phyloP scores from a whole-genome alignment of 805 yeast species.

The Wickerhamomyces mucosus region DNA sequence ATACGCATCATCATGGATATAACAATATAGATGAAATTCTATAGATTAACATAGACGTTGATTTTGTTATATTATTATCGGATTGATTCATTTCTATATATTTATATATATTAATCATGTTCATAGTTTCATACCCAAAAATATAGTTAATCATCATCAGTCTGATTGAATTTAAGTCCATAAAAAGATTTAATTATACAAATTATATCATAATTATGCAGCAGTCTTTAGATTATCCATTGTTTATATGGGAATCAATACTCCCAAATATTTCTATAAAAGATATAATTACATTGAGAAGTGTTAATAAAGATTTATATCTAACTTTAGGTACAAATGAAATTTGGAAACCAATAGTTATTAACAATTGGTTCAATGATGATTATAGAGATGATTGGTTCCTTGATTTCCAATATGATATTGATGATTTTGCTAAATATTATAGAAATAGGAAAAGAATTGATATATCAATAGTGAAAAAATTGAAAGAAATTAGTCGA shows the following conservation, averaged over 20 bases:
- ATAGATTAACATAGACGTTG: neutral
- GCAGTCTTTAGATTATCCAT: neutral
- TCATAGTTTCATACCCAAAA: neutral
- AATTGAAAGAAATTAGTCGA: neutral
- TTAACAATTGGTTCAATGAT: neutral
- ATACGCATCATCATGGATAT: no score
- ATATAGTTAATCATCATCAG: no score
- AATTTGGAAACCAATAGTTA: neutral
- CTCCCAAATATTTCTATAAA: neutral
- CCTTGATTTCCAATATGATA: neutral
- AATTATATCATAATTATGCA: no score
- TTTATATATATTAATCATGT: neutral
- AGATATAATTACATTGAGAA: neutral
- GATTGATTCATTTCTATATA: neutral
- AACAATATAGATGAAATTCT: no score
- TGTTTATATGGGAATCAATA: neutral
- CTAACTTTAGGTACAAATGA: neutral
- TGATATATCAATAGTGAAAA: neutral
- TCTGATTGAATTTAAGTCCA: no score
- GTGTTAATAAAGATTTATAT: neutral
- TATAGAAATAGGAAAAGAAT: neutral
- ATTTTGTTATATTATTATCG: neutral
- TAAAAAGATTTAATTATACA: no score
- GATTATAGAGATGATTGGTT: neutral
- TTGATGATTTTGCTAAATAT: neutral